These are phyloP conservation scores for Phragmites australis DNA, from an alignment of 176 grass and related monocot species.

Conservation along the genomic window DNA sequence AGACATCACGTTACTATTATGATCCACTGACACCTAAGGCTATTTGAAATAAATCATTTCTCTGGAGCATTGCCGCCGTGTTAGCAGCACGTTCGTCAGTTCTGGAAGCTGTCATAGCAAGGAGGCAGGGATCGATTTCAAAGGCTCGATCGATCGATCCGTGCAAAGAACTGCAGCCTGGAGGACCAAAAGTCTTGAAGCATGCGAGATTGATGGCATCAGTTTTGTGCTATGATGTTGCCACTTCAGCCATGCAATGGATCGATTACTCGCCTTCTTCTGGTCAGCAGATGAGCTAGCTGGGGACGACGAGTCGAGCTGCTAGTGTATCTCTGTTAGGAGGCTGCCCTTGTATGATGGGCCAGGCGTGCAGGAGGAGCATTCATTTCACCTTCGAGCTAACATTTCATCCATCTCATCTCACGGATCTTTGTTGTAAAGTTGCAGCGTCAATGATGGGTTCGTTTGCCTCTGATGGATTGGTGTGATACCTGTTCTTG, in stretches of 20 bases:
- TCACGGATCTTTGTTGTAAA: slow-evolving; percentile 44
- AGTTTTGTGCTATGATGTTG: neutral
- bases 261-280: neutral
- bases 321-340: no score
- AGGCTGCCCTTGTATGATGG: neutral
- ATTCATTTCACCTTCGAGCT: neutral
- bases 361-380: neutral
- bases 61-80: no score
- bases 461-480: neutral
- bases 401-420: neutral
- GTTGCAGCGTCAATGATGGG: slow-evolving; percentile 41
- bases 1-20: no score
- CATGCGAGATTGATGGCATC: neutral
- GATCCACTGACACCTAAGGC: no score
- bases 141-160: no score
- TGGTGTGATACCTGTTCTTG: neutral
- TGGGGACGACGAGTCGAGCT: no score
- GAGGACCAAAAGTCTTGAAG: neutral
- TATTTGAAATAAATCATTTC: no score
- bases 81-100: no score
- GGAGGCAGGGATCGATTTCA: no score
- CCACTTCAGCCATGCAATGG: no score
- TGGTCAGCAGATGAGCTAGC: no score
- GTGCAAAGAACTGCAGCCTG: neutral
- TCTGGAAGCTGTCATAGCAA: no score